Evolutionary conservation across 352 stramenopile species (phyloP).

Genomic region (Globisporangium middletonii): DNA sequence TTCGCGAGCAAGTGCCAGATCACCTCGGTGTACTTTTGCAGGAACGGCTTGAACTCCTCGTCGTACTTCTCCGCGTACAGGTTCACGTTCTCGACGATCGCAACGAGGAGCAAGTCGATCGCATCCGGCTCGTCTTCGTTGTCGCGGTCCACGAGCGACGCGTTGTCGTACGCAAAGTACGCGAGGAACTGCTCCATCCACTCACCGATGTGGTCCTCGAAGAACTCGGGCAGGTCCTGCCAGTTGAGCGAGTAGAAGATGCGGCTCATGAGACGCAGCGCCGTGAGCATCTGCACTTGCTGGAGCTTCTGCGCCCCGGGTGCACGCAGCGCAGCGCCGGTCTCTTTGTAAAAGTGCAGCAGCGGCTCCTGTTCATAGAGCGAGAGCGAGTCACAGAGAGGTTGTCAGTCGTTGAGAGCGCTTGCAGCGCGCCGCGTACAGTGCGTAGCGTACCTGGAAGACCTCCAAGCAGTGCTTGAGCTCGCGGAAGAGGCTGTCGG

Average conservation of each 20-base stretch:
- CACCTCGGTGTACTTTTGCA: conserved; percentile 91
- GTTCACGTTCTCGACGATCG: conserved; percentile 97
- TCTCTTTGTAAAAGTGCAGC: conserved; percentile 74
- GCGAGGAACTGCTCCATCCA: conserved; percentile 97
- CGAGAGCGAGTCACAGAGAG: background rate
- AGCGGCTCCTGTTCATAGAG: conserved; percentile 37
- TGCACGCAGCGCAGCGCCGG: conserved; percentile 38
- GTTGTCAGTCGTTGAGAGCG: conserved; percentile 2
- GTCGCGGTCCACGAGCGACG: conserved; percentile 84
- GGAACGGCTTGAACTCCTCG: conserved; percentile 96
- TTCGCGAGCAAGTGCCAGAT: conserved; percentile 79
- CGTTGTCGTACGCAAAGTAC: conserved; percentile 94
- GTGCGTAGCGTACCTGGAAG: conserved; percentile 73
- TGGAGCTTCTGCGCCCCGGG: conserved; percentile 32
- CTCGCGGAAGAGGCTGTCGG: conserved; percentile 92
- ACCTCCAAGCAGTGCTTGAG: conserved; percentile 94
- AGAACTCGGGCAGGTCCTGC: conserved; percentile 98
- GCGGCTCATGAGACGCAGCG: conserved; percentile 90
- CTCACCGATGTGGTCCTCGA: conserved; percentile 96
- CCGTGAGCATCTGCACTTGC: conserved; percentile 65
- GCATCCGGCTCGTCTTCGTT: conserved; percentile 90
- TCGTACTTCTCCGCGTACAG: conserved; percentile 99
- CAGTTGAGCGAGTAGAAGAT: conserved; percentile 99
- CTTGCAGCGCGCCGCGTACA: background rate
- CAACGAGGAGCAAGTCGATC: conserved; percentile 92